Evolutionary conservation across 768 basidiomycete species (phyloP).

Genomic region (Rhodotorula paludigena): DNA sequence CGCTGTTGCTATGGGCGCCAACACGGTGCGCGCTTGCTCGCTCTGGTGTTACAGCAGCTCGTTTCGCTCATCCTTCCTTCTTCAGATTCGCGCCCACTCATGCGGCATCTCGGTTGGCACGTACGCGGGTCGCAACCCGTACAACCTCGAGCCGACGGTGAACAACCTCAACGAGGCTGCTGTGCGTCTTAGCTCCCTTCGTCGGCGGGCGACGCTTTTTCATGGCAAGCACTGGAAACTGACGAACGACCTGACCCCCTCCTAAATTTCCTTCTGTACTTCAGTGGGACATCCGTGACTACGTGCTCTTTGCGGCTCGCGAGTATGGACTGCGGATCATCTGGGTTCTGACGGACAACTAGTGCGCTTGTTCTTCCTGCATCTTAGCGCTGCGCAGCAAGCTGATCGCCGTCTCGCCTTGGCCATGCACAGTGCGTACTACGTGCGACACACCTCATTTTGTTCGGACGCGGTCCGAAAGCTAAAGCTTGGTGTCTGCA

Average conservation of each 20-base stretch:
- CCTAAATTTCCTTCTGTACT: too few relatives aligned
- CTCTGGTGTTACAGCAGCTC: not conserved
- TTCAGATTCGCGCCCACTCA: conserved; percentile 14
- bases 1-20: conserved; percentile 41
- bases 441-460: not conserved
- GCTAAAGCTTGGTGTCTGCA: accelerated
- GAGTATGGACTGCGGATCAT: conserved; percentile 38
- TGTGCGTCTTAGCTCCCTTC: conserved; percentile 10
- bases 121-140: conserved; percentile 16
- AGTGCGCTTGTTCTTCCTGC: not conserved
- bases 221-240: too few relatives aligned
- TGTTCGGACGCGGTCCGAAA: too few relatives aligned
- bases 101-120: conserved; percentile 44
- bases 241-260: too few relatives aligned
- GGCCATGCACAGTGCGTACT: conserved; percentile 18
- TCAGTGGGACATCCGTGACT: conserved; percentile 24
- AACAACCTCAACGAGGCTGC: conserved; percentile 40
- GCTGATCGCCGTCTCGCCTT: not conserved
- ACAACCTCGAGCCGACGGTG: conserved; percentile 41
- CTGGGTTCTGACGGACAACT: conserved; percentile 33
- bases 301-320: conserved; percentile 22
- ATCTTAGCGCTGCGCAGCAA: not conserved
- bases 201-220: too few relatives aligned
- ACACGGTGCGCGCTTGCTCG: conserved; percentile 35
- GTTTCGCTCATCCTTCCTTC: not conserved